Evolutionary conservation across 257 asterid genomes (phyloP).

Genomic region (Dorcoceras hygrometricum): DNA sequence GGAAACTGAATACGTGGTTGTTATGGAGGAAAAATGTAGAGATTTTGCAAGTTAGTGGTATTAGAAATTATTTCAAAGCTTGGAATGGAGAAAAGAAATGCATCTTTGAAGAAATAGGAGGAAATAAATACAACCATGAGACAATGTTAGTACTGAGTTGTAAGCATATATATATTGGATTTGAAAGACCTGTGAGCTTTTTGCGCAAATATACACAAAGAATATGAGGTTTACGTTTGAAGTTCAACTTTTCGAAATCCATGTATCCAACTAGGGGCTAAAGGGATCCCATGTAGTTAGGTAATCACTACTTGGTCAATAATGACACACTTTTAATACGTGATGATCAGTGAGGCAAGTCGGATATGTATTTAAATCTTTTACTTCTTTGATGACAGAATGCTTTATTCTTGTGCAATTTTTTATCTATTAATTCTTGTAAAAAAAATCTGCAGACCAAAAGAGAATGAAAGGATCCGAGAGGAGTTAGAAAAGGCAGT

Average conservation of each 20-base stretch:
- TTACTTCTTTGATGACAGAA: too few species aligned
- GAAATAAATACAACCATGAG: not conserved
- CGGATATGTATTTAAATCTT: too few species aligned
- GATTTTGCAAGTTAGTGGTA: not conserved
- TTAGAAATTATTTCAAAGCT: not conserved
- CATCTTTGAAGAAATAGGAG: not conserved
- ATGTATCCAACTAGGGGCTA: not conserved
- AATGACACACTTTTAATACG: too few species aligned
- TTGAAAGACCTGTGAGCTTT: too few species aligned
- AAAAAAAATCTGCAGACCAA: slow-evolving; percentile 54
- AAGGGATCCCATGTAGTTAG: not conserved
- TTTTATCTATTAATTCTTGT: not conserved
- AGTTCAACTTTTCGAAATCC: not conserved
- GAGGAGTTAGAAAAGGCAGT: slow-evolving; percentile 83
- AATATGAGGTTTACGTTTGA: too few species aligned
- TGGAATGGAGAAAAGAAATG: not conserved
- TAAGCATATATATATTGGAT: too few species aligned
- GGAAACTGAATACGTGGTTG: not conserved
- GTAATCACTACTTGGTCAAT: not conserved
- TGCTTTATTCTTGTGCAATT: not conserved
- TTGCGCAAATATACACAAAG: not conserved
- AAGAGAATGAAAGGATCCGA: slow-evolving; percentile 64
- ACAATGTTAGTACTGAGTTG: not conserved
- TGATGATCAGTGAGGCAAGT: too few species aligned
- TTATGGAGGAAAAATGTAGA: not conserved